Percentiles rank a stretch among this genome's conserved stretches.
These are phyloP conservation scores for Garcia nutans DNA, from an alignment of 345 rosid genomes.

Conservation along the genomic window DNA sequence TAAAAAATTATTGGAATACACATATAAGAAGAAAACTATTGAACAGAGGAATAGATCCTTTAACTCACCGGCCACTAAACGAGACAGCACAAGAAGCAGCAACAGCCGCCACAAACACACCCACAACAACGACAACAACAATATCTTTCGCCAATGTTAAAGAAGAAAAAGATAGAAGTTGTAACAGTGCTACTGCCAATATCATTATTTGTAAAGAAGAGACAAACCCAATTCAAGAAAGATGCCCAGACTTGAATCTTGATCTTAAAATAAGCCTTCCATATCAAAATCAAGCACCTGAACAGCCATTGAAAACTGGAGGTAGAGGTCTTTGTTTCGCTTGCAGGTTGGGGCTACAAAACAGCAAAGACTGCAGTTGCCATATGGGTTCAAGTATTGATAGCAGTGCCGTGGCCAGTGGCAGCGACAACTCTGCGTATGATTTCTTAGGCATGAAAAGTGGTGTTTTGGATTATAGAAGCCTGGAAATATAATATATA, in stretches of 20 bases:
- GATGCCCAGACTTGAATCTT: constrained; percentile 74
- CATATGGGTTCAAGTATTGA: constrained; percentile 17
- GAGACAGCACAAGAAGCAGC: constrained; percentile 31
- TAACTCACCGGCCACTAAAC: constrained; percentile 60
- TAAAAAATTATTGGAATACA: constrained; percentile 85
- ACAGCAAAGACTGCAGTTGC: constrained; percentile 60
- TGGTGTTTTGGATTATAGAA: constrained; percentile 59
- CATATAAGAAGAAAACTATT: constrained; percentile 81
- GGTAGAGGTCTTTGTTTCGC: constrained; percentile 36
- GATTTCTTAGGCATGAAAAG: constrained; percentile 80
- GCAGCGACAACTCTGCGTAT: constrained; percentile 38
- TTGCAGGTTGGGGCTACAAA: constrained; percentile 56
- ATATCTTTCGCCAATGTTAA: constrained; percentile 36
- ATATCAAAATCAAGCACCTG: constrained; percentile 30
- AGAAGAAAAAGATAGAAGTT: constrained; percentile 22
- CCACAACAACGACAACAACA: constrained; percentile 17
- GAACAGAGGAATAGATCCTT: constrained; percentile 73
- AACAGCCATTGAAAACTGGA: constrained; percentile 17
- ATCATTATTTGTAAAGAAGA: constrained; percentile 17
- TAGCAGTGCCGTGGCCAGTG: constrained; percentile 17
- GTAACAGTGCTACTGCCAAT: neutral
- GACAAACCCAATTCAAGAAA: constrained; percentile 29
- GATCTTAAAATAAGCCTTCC: constrained; percentile 91
- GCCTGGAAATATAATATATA: constrained; percentile 58
- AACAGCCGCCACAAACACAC: constrained; percentile 13